Conservation (phyloP, 805 yeast genomes). For the Saccharomyces mikatae region DNA sequence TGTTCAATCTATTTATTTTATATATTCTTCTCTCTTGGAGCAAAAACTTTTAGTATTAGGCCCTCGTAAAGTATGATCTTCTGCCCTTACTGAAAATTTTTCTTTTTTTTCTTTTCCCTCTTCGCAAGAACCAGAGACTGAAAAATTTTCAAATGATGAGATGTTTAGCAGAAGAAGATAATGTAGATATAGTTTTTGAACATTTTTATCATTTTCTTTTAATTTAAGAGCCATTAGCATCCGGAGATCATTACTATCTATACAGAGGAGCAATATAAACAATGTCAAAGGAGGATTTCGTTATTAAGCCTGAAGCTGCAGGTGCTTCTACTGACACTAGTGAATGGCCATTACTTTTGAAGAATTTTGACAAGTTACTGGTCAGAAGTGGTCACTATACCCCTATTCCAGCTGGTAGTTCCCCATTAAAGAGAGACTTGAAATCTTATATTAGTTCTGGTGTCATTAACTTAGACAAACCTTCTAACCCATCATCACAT, state of each 20-base stretch:
- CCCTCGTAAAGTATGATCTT: background rate
- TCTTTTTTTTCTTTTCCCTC: background rate
- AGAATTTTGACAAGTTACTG: constrained; percentile 85
- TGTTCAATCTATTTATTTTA: background rate
- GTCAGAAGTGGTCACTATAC: constrained; percentile 97
- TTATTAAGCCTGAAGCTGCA: constrained; percentile 82
- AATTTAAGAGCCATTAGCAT: background rate
- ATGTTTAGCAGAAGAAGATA: background rate
- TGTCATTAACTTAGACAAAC: constrained; percentile 94
- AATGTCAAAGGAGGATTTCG: constrained; percentile 60
- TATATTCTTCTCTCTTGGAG: background rate
- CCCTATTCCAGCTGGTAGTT: constrained; percentile 91
- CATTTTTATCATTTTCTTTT: background rate
- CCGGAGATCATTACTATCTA: background rate
- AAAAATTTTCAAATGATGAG: constrained; percentile 1
- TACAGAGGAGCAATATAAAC: background rate
- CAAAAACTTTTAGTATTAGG: background rate
- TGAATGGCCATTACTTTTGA: constrained; percentile 91
- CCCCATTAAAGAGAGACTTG: constrained; percentile 90
- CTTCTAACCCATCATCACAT: constrained; percentile 96
- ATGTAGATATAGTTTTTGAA: background rate
- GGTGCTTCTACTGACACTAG: constrained; percentile 79
- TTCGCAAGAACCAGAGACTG: background rate
- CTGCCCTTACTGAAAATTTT: background rate
- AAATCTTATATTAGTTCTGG: constrained; percentile 87